Evolutionary conservation across 2,329 filamentous ascomycete genomes (phyloP), one percentile per base, ranked within the genome.

Genomic region (Bipolaris zeicola): DNA sequence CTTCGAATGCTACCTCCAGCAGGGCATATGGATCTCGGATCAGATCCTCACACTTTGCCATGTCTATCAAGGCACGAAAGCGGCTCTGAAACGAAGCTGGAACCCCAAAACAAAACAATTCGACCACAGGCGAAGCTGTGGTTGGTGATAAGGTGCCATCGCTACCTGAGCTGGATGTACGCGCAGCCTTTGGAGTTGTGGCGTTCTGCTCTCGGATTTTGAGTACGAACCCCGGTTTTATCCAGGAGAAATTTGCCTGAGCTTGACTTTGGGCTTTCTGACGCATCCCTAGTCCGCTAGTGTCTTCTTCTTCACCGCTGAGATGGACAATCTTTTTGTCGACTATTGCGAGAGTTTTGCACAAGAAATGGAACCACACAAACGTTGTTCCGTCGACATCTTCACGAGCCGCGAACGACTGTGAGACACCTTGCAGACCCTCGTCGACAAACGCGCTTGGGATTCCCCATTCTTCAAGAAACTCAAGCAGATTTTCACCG

Each of bases 291-390:
- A 38, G 20, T 26, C 8, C 10, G 6, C 39, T 50, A 24, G 13
- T 18, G 7, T 33, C 24, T 8, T n/a, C 39, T 22, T 50, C 33
- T 33, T 8, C n/a, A 16, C 18, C 24, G 16, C 13, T 13, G 20
- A 41, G 13, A 1, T 62, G 62, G 3, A 63, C 52, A 16, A 60
- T 63, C 7, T 49, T 50, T 6, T 54, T 48, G 5, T 59, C 36
- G 2, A 47, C n/a, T 3, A 63, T 22, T n/a, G 49, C 53, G 13
- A 72, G 41, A 20, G 64, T 61, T 28, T 71, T 72, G 28, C 61
- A 65, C n/a, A 74, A 58, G 28, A 70, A 63, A 43, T 74, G 71
- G 28, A 73, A 71, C 69, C 70, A 73, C 1, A 65, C 51, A 22
- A 60, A 64, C 5, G 46, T 48, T 5, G 62, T 65, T 4, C 60